Conservation (phyloP, 2,329 filamentous ascomycete species). For the Colletotrichum tamarilloi region DNA sequence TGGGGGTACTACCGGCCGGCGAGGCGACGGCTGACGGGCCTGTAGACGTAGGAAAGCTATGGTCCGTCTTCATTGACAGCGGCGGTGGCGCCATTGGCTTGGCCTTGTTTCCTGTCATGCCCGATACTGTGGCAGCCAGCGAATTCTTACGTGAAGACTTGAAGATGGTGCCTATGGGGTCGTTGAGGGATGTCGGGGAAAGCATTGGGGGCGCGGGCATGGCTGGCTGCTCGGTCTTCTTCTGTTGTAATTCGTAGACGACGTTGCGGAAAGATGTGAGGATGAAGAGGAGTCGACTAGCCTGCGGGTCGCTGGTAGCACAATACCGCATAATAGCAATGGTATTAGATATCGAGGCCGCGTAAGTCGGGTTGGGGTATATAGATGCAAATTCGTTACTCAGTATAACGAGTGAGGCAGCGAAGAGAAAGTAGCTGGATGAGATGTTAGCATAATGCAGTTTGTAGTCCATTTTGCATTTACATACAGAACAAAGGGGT, state of each 20-base stretch:
- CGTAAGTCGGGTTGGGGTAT: conserved; percentile 56
- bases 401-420: conserved; percentile 63
- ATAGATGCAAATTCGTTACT: conserved; percentile 67
- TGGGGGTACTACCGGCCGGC: conserved; percentile 31
- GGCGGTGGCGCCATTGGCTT: conserved; percentile 31
- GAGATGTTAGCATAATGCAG: conserved; percentile 20
- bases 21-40: conserved; percentile 30
- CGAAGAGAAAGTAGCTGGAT: conserved; percentile 66
- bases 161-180: conserved; percentile 45
- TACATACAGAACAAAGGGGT: conserved; percentile 68
- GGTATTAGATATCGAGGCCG: conserved; percentile 52
- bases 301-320: conserved; percentile 59
- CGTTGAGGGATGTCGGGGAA: conserved; percentile 36
- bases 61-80: conserved; percentile 29
- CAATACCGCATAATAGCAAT: conserved; percentile 63
- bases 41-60: conserved; percentile 16
- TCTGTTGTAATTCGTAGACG: conserved; percentile 40
- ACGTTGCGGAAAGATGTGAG: conserved; percentile 59
- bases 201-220: conserved; percentile 36
- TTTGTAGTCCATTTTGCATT: neutral
- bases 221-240: conserved; percentile 36
- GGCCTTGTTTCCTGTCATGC: neutral
- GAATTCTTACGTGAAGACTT: conserved; percentile 33
- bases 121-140: conserved; percentile 1
- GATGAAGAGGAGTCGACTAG: conserved; percentile 60